Base-by-base conservation (phyloP, 1,284 basidiomycete species). In the Ustilago hordei region DNA sequence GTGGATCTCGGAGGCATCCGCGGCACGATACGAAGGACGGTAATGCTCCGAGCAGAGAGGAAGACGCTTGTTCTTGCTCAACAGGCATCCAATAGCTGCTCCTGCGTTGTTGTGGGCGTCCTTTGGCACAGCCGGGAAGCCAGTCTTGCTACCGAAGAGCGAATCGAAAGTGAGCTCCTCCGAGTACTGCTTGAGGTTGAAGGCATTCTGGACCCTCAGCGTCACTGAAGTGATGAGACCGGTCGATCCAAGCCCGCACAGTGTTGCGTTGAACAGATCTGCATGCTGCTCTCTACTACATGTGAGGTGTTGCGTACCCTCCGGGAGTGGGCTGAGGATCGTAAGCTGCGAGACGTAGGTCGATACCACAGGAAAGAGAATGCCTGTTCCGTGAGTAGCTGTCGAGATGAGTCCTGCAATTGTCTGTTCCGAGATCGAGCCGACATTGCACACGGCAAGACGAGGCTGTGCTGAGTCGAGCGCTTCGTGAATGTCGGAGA, bases 371-470 rank as follows among this genome's bases (percentile, higher is more conserved):
- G 92, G 91, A 87, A 91, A 95, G 48, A 88, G 83, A 72, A 93
- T 89, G 38, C 97, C 96, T 3, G 93, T 92, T 57, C 96, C 96
- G 88, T 99, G 96, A 0, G 95, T 95, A 4, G 95, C 95, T 50
- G 97, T 99, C 11, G 95, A 92, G 83, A 99, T 90, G 75, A 95
- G 91, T 38, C 96, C 96, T n/a, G 90, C 95, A 74, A 99, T 90
- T 3, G 95, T 95, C 87, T 98, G 96, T 86, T 98, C 95, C 45
- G 94, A 96, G 85, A 99, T 98, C 47, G 95, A 96, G 47, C 97
- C 97, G 72, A 98, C 89, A 86, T 95, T 97, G 83, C 90, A 91
- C 90, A 99, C 92, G 52, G 95, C 95, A 28, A 98, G 90, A 17
- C 80, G 75, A 28, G 78, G 74, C 35, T 89, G 89, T 79, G 92